A percentile compares a stretch with the other conserved stretches of the same genome.
phyloP scores from a whole-genome alignment of 345 rosid genomes.

The Heritiera fomes region DNA sequence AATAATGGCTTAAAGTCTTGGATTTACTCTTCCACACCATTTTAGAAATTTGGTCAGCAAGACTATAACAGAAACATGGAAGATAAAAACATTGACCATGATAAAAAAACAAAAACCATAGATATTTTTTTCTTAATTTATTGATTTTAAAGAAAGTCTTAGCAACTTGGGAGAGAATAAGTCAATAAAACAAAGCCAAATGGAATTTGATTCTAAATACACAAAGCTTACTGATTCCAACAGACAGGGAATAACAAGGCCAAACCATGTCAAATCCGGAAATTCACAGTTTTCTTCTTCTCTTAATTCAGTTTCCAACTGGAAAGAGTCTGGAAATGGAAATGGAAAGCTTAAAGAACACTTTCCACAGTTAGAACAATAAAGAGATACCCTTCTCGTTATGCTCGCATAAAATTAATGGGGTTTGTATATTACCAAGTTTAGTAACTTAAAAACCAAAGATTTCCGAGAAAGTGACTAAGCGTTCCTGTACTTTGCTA shows the following conservation, averaged over 20 bases:
- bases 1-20: background rate
- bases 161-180: constrained; percentile 21
- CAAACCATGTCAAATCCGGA: background rate
- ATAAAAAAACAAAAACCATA: background rate
- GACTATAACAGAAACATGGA: constrained; percentile 10
- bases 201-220: constrained; percentile 11
- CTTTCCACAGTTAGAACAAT: constrained; percentile 14
- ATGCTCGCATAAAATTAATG: background rate
- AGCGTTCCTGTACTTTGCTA: background rate
- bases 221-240: constrained; percentile 5
- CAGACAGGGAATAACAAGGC: background rate
- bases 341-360: constrained; percentile 9
- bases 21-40: background rate
- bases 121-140: background rate
- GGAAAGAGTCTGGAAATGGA: constrained; percentile 7
- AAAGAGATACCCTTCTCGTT: constrained; percentile 10
- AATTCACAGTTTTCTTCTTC: background rate
- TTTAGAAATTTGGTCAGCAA: background rate
- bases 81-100: constrained; percentile 4
- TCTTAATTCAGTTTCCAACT: background rate
- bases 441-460: background rate
- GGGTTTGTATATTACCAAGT: background rate
- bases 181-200: background rate
- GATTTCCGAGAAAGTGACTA: constrained; percentile 19
- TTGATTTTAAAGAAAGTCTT: background rate